Evolutionary conservation across 345 rosid genomes (phyloP).

Genomic region (Gossypium raimondii): DNA sequence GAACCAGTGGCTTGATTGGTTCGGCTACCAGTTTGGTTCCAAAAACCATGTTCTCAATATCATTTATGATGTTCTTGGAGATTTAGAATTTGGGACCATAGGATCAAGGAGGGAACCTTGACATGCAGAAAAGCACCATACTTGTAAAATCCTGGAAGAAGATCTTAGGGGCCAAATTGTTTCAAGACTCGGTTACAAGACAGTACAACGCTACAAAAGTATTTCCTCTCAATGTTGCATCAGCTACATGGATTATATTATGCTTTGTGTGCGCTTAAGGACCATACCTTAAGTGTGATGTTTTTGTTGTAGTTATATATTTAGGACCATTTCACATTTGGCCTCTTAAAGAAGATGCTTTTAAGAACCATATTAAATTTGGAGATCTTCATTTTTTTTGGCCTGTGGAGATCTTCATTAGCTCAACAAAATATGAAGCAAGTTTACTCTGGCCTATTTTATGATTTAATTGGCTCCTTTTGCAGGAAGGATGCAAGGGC

Average conservation of each 20-base stretch:
- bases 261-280: not conserved
- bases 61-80: not conserved
- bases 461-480: conserved; percentile 1
- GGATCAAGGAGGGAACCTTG: not conserved
- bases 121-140: not conserved
- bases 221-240: not conserved
- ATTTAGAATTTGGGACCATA: not conserved
- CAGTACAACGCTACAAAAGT: not conserved
- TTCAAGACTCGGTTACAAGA: not conserved
- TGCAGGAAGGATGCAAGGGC: conserved; percentile 96
- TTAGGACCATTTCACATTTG: not conserved
- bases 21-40: no score
- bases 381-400: not conserved
- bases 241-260: not conserved
- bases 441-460: not conserved
- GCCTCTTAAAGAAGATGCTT: not conserved
- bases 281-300: not conserved
- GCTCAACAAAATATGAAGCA: not conserved
- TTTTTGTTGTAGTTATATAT: not conserved
- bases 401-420: not conserved
- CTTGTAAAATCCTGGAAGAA: not conserved
- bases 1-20: no score
- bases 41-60: not conserved
- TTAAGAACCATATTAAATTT: not conserved
- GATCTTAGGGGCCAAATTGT: not conserved